Evolutionary conservation across 208 protist species (phyloP), one percentile per base, ranked within the genome.

Genomic region (Acanthamoeba triangularis): DNA sequence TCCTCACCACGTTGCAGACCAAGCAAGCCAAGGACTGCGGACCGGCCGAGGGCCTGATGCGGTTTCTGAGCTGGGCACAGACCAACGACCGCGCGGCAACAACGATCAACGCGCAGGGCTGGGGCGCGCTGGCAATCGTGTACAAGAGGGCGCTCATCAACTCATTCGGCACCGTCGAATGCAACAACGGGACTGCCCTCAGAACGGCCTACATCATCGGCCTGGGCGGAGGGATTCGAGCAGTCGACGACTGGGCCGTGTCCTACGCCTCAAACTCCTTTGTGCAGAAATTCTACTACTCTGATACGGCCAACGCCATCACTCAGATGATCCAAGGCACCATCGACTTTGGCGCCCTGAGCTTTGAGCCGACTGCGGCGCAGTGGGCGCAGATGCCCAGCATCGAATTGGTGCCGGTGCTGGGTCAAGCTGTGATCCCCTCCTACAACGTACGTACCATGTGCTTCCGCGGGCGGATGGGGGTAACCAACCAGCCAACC

Each of bases 11-110:
- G 33, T 16, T 80, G 30, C 69, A 25, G 16, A 49, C 69, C 69
- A 80, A 80, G 69, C 69, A 80, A 35, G 69, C 69, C 35, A 80
- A 44, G 25, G 69, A 80, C 33, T 80, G 69, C 69, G 69, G 69
- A 7, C 69, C 69, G 2, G 23, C 69, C 30, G 69, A 80, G 23
- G 69, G 69, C 30, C 69, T 80, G 16, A 80, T 80, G 69, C 69
- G 69, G 16, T 80, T 80, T 35, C n/a, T 80, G 13, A 80, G 69
- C 69, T 80, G 69, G 69, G 69, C 35, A 13, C 69, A 80, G 69
- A 80, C 69, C 35, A 80, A 80, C 69, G 69, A 80, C 33, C 30
- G 13, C 16, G 69, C 69, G 30, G 25, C 7, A 35, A 80, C 33
- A 6, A 47, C 69, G 5, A 80, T 80, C 33, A 80, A 47, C 69